phyloP scores from a whole-genome alignment of 345 rosid species.

The Hibiscus mutabilis region DNA sequence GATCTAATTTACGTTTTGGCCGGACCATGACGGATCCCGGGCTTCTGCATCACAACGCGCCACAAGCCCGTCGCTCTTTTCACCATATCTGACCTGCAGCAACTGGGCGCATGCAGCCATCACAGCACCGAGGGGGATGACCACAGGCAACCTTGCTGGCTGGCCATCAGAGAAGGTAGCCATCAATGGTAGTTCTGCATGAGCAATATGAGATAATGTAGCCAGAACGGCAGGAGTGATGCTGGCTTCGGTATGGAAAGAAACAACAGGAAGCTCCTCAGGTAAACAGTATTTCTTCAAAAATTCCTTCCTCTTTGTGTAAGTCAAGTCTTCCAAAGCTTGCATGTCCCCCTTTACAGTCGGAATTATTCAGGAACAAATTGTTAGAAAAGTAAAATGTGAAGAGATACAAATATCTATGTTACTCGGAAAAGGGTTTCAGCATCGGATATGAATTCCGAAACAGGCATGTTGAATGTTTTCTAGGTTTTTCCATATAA shows the following conservation, averaged over 20 bases:
- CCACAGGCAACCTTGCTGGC: constrained; percentile 67
- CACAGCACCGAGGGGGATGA: constrained; percentile 89
- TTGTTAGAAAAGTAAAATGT: background rate
- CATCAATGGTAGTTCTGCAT: constrained; percentile 65
- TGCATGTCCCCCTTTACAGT: constrained; percentile 72
- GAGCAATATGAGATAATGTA: constrained; percentile 79
- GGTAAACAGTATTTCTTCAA: constrained; percentile 66
- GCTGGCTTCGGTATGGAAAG: constrained; percentile 87
- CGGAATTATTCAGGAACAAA: background rate
- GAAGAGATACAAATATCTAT: background rate
- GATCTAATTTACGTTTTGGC: constrained; percentile 77
- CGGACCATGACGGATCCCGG: constrained; percentile 76
- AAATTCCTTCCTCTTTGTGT: constrained; percentile 77
- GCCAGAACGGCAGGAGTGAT: constrained; percentile 72
- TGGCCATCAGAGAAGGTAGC: constrained; percentile 38
- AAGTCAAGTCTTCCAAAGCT: constrained; percentile 93
- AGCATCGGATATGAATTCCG: background rate
- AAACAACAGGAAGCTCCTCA: constrained; percentile 69
- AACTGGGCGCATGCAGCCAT: constrained; percentile 98
- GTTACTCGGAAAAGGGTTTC: background rate
- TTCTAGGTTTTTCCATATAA: background rate
- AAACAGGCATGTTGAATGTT: background rate
- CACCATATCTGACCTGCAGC: constrained; percentile 68
- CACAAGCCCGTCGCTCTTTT: constrained; percentile 91
- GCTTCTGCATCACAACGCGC: constrained; percentile 87